Base-by-base conservation (phyloP, 495 filamentous ascomycete genomes). In the Daldinia vernicosa region DNA sequence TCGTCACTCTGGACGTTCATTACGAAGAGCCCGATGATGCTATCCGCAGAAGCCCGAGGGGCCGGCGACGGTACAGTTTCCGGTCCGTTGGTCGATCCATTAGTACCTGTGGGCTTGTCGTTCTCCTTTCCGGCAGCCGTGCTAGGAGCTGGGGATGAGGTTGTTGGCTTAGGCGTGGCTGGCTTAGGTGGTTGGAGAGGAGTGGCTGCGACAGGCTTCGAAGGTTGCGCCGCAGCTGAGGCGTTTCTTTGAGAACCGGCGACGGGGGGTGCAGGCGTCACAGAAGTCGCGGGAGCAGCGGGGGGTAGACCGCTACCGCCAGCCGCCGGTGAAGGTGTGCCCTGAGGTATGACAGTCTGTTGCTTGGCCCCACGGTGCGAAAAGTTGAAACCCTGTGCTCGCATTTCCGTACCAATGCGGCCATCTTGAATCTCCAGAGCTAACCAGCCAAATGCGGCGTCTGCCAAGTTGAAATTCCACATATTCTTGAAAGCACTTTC, bases 401-500 rank as follows among this genome's bases (percentile, higher is more conserved):
- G 88, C 95, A 98, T 99, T 80, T 98, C 95, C 0, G 95, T 98
- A 11, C 93, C 95, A 72, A 99, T 99, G 45, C 96, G 86, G 24
- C 95, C 95, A 75, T 89, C 90, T 75, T 98, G 94, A 50, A 99
- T 88, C 73, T 99, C 95, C 63, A 99, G 82, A 15, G 98, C 94
- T 56, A 99, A 84, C 85, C 91, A 98, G 51, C 95, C 95, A 77
- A 97, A 99, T 12, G 95, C 96, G 37, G 95, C 95, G 82, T 99
- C 95, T 22, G 95, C 95, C 55, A 99, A 81, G 78, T 99, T 99
- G 83, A 99, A 99, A 81, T 99, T 99, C 95, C 95, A 99, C 96
- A 98, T 98, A 75, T 99, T 99, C 85, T 99, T 99, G 85, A 99
- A 99, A 0, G 95, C 95, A 70, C 94, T 97, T 82, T 99, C 95